Base-by-base conservation (phyloP, 345 rosid genomes). In the Gossypium rotundifolium region DNA sequence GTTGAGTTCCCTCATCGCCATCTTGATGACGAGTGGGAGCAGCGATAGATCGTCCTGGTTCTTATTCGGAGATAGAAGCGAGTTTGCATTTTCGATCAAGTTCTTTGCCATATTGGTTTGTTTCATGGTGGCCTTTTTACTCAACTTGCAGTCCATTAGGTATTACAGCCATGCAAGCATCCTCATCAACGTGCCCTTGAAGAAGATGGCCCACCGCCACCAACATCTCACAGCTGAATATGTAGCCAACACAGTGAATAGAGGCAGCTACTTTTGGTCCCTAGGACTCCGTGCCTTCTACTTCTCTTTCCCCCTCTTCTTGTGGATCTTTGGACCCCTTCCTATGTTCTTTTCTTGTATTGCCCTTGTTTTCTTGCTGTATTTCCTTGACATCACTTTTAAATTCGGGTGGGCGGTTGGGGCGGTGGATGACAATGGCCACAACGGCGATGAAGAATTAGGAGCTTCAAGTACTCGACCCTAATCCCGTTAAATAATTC, bases 231-330 rank as follows among this genome's bases (percentile, higher is more conserved):
- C 89, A 38, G 84, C 83, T 5, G 90, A 92, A 53, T 90, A 87
- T 64, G 97, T 92, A 76, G 88, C 89, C 2, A 75, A 82, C 66
- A 85, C 88, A 3, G 87, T 94, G 44, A 92, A 94, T 29, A 77
- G 87, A 64, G 97, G 97, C 3, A 88, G 97, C 78, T 90, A 90
- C 76, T 92, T 94, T 75, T 94, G 98, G 98, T 89, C 97, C 6
- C 74, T 92, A 49, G 97, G 98, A 2, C 84, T 94, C 29, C 79
- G 98, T 9, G 92, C 98, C 2, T 94, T 92, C 62, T 92, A 94
- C 83, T 90, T 92, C 84, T 94, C 98, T 0, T 83, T 88, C 65
- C 98, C 97, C 14, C 52, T 94, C 27, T 89, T 92, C 57, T 78
- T 94, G 59, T 94, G 98, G 98, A 86, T 92, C 54, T 94, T 92